These are phyloP conservation scores for Macrolepiota fuliginosa DNA, from an alignment of 768 basidiomycete species.

Conservation along the genomic window DNA sequence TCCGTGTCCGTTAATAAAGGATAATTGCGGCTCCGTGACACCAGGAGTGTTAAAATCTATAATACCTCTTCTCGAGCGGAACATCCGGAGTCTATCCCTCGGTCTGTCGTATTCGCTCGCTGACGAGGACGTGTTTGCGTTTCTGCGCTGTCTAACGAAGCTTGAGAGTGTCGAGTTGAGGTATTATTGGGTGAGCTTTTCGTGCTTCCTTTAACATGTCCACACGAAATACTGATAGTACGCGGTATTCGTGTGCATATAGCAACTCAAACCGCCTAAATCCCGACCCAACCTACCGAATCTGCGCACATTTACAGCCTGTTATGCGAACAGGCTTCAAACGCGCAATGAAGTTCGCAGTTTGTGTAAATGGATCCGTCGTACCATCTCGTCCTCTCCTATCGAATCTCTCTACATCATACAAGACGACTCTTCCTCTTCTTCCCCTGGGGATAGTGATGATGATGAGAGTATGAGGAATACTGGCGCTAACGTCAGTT, in stretches of 20 bases:
- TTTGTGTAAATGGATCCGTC: conserved; percentile 41
- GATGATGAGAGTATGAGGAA: conserved; percentile 1
- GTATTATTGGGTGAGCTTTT: conserved; percentile 47
- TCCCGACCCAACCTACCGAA: conserved; percentile 18
- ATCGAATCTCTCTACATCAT: conserved; percentile 30
- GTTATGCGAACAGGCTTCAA: conserved; percentile 15
- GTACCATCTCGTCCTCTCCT: conserved; percentile 31
- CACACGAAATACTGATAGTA: not conserved
- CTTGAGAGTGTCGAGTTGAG: conserved; percentile 40
- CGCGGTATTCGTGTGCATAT: not conserved
- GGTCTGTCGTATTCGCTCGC: conserved; percentile 61
- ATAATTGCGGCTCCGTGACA: conserved; percentile 62
- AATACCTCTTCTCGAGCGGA: conserved; percentile 32
- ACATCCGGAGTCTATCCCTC: conserved; percentile 37
- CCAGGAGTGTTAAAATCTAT: conserved; percentile 53
- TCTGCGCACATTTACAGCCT: conserved; percentile 25
- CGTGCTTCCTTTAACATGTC: not conserved
- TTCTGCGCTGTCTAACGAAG: conserved; percentile 37
- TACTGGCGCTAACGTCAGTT: conserved; percentile 18
- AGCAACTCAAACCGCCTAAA: conserved; percentile 42
- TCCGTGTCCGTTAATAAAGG: conserved; percentile 26
- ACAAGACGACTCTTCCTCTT: conserved; percentile 26
- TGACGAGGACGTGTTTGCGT: conserved; percentile 48
- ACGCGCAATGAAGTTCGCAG: conserved; percentile 23
- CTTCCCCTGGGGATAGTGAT: conserved; percentile 14